Base-by-base conservation (phyloP, 1,139 yeast genomes). In the Yamadazyma sp. region DNA sequence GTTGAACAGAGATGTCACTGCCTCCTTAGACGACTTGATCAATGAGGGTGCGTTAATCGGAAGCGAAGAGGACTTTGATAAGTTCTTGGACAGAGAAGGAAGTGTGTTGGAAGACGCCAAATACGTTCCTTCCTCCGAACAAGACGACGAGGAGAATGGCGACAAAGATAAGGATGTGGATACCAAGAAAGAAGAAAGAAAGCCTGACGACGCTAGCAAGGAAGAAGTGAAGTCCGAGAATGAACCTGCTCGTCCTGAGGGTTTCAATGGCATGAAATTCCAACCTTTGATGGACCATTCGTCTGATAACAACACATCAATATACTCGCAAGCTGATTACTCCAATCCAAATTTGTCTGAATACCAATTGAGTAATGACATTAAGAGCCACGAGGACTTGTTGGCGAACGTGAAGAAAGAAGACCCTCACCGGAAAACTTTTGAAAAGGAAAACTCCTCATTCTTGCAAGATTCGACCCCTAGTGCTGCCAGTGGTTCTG, bases 11-110 rank as follows among this genome's bases (percentile, higher is more conserved):
- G 51, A 62, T 20, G 55, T 71, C 24, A 58, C 73, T 33, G 75
- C 79, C 22, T 69, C 79, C 0, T 69, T 79, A 48, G 82, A 74
- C 45, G 83, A 80, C 33, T 66, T 79, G 51, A 75, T 71, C 43
- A 73, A 61, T 33, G 85, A 79, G 51, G 86, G 87, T 17, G 85
- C 84, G 0, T 62, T 81, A 39, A 53, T 79, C 48, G 77, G 78
- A 8, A 77, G 79, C 17, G 84, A 79, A 42, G 81, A 73, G 46
- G 75, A 71, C 48, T 72, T 80, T 48, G 81, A 74, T 17, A 61
- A 63, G 26, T 66, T 75, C 38, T 61, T 80, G 50, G 84, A 79
- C 48, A 63, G 64, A 11, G 66, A 69, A 33, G 86, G 85, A 2
- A 65, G 72, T 39, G 64, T 80, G 34, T 78, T 72, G 50, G 66